Base-by-base conservation (phyloP, 2,329 filamentous ascomycete genomes). In the Aureobasidium leucospermi region DNA sequence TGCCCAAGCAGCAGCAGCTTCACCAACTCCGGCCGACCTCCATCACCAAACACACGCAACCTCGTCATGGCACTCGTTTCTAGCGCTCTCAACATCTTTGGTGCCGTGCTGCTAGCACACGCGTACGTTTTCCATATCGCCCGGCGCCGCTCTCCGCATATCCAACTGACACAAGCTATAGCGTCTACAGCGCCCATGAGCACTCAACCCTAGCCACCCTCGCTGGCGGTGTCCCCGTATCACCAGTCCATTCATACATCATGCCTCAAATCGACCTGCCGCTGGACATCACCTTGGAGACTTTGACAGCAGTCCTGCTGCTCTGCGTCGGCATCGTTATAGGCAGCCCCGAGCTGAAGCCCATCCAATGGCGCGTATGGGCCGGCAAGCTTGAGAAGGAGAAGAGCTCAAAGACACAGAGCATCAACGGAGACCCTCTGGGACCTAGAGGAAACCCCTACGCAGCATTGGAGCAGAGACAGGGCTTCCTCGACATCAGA, bases 161-260 rank as follows among this genome's bases (percentile, higher is more conserved):
- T 31, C 36, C 28, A 55, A 41, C 60, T 60, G 61, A 63, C 52
- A 29, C 63, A 48, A 28, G 61, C 49, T 58, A 58, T 71, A 99
- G 94, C 64, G 95, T 92, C 76, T 99, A 97, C 76, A 99, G 94
- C 55, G 91, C 92, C 48, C 89, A 96, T 74, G 94, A 99, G 76
- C 89, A 96, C 76, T 88, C 90, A 6, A 80, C 85, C 23, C 82
- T 96, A 52, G 77, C 79, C 57, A 71, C 77, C 45, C 32, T 71
- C 78, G 43, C 68, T 76, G 4, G 68, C 76, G 29, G 72, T 79
- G 4, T 73, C 55, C 69, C 74, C 60, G 64, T 71, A 64, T 60
- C 72, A 58, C 53, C 42, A 6, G 53, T 39, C 42, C 58, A 48
- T 28, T 57, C 41, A 39, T 60, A 48, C 58, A 51, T 46, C 13